Evolutionary conservation across 225 moss, liverwort and hornwort genomes (phyloP).

Genomic region (Antitrichia curtipendula): DNA sequence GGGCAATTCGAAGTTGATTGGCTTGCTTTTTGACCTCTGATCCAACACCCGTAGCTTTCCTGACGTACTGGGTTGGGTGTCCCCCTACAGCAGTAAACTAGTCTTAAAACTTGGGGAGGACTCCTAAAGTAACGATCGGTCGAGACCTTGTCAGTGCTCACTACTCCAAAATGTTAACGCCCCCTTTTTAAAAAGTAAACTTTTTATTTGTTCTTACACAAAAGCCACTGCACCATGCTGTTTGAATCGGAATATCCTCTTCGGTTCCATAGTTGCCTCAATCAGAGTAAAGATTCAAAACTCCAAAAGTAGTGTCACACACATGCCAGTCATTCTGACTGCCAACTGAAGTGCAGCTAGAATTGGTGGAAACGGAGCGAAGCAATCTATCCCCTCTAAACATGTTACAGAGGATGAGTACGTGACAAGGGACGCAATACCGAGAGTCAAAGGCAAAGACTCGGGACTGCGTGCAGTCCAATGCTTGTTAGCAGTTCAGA

Average conservation of each 20-base stretch:
- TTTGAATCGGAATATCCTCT: background rate
- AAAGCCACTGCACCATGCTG: background rate
- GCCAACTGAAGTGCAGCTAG: background rate
- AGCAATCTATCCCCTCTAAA: background rate
- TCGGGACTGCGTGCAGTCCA: background rate
- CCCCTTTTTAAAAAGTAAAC: background rate
- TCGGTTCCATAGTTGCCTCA: background rate
- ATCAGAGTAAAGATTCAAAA: background rate
- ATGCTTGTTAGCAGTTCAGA: background rate
- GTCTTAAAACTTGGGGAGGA: background rate
- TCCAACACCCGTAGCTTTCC: background rate
- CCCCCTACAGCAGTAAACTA: background rate
- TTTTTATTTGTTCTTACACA: background rate
- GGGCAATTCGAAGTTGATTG: background rate
- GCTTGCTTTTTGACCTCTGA: background rate
- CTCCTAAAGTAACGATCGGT: background rate
- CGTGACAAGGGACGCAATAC: background rate
- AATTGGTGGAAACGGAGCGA: background rate
- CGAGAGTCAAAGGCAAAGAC: background rate
- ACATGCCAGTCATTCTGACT: background rate
- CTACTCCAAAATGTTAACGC: background rate
- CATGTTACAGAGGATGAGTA: background rate
- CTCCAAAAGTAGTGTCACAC: background rate
- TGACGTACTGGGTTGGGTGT: background rate
- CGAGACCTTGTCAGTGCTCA: background rate